These are phyloP conservation scores for Neurospora sp. DNA, from an alignment of 495 filamentous ascomycete species.

Conservation along the genomic window DNA sequence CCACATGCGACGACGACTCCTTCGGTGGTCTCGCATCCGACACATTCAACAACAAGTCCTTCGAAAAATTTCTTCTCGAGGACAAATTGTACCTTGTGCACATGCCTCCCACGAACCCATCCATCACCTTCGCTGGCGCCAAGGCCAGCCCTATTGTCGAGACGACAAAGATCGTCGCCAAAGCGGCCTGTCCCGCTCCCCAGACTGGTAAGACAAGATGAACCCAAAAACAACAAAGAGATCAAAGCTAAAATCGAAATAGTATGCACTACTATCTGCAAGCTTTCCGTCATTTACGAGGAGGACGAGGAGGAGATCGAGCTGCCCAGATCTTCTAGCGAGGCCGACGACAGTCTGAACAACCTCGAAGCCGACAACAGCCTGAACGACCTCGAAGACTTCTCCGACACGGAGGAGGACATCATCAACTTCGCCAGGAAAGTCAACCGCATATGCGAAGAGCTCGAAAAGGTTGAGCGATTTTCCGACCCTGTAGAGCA, in stretches of 20 bases:
- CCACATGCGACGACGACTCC: neutral
- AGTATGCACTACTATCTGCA: neutral
- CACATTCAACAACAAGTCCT: rapidly evolving
- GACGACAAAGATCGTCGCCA: neutral
- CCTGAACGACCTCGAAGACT: neutral
- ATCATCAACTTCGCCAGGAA: neutral
- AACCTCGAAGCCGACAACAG: too few species aligned
- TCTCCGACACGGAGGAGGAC: rapidly evolving
- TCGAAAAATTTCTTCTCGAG: too few species aligned
- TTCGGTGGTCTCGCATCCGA: neutral
- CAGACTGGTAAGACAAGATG: neutral
- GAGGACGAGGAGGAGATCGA: neutral
- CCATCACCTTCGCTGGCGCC: neutral
- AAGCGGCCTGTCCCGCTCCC: neutral
- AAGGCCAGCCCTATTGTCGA: rapidly evolving
- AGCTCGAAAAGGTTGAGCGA: neutral
- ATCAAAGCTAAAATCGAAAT: neutral
- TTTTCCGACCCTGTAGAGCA: rapidly evolving
- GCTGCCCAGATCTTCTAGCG: too few species aligned
- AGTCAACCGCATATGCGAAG: neutral
- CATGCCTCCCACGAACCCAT: rapidly evolving
- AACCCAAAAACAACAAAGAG: neutral
- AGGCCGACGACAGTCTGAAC: too few species aligned
- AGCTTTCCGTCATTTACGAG: neutral
- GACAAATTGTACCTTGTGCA: neutral